Evolutionary conservation across 768 basidiomycete species (phyloP).

Genomic region (Calocera viscosa): DNA sequence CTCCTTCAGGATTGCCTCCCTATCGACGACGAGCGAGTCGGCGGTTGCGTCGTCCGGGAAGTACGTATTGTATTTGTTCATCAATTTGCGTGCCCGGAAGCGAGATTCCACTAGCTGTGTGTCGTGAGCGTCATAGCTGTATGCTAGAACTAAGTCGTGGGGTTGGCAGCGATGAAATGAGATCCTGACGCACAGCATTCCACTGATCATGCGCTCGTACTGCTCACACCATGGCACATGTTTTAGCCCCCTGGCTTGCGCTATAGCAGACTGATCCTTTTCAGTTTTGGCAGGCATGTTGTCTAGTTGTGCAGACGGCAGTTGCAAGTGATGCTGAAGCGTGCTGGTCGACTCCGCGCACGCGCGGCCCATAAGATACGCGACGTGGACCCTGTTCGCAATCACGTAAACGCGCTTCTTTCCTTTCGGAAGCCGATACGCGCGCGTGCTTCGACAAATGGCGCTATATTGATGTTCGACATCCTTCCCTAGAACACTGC

Average conservation of each 20-base stretch:
- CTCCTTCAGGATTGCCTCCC: not conserved
- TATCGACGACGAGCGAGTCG: not conserved
- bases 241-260: not conserved
- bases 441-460: too few relatives aligned
- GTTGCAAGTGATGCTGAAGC: too few relatives aligned
- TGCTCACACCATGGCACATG: not conserved
- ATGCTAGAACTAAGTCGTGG: not conserved
- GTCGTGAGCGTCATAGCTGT: not conserved
- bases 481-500: too few relatives aligned
- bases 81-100: slow-evolving; percentile 1
- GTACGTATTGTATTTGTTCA: not conserved
- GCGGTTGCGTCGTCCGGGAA: slow-evolving; percentile 1
- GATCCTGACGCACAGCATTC: not conserved
- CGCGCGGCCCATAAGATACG: too few relatives aligned
- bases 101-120: not conserved
- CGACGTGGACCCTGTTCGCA: too few relatives aligned
- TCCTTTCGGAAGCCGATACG: too few relatives aligned
- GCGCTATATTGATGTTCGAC: too few relatives aligned
- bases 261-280: not conserved
- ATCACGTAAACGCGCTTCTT: too few relatives aligned
- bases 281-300: not conserved
- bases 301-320: not conserved
- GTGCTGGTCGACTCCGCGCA: too few relatives aligned
- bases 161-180: not conserved
- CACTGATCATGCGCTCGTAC: slow-evolving; percentile 5